Base-by-base conservation (phyloP, 805 yeast genomes). In the Lachancea meyersii region DNA sequence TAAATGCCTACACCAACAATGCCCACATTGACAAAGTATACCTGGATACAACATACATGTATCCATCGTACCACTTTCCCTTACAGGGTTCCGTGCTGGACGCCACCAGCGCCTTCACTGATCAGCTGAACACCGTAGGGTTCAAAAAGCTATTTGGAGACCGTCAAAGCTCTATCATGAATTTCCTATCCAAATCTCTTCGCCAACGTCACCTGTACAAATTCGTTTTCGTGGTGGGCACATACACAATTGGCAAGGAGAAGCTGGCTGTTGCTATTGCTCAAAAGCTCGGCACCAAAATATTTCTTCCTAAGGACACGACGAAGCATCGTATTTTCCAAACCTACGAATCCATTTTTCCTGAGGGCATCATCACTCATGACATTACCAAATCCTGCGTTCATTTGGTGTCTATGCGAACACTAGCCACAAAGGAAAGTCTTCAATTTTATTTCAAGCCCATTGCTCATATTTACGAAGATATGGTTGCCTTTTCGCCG, bases 191-290 rank as follows among this genome's bases (percentile, higher is more conserved):
- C 6, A 45, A 44, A 3, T 50, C 51, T n/a, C 31, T 45, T 27
- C 27, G 32, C 5, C 27, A 20, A 20, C 44, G 46, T 10, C 52
- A 40, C 32, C 50, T 40, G 2, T 50, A 36, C 43, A 48, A 47
- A 19, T 45, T 47, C 18, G 44, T 60, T 20, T 54, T 60, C 33
- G 41, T 85, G 8, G 80, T 93, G 13, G 97, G 97, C 0, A 80
- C 96, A 0, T 93, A 93, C 60, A 76, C 89, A 2, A 88, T 93
- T 30, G 98, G 98, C 2, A 93, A 93, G 58, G 98, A 93, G 58
- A 76, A 82, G 44, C 60, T 93, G 22, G 97, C 96, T 0, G 61
- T 86, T 6, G 68, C 76, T 1, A 65, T 85, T 10, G 84, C 86
- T 51, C 64, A 73, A 38, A 55, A 52, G 17, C 53, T 83, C 21